Base-by-base conservation (phyloP, 2,329 filamentous ascomycete genomes). In the Fusarium sororula region DNA sequence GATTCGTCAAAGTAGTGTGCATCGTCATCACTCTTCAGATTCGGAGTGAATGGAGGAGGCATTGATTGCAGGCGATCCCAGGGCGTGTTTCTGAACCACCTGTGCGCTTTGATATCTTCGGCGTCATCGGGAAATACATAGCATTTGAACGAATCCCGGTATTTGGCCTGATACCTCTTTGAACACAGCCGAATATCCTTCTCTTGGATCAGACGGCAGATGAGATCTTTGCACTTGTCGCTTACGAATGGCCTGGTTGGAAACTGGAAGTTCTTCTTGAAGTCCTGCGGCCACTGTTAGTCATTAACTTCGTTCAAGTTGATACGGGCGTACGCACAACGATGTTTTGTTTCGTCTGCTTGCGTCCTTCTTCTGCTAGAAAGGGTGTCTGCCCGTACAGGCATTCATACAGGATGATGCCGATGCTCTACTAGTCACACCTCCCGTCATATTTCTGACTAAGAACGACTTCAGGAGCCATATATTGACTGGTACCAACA, bases 361-460 rank as follows among this genome's bases (percentile, higher is more conserved):
- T 90, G 15, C 95, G 89, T 50, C 86, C 90, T 72, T 94, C 92
- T 54, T 96, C 93, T 22, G 93, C 90, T 59, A 95, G 90, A 81
- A 98, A 98, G 0, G 96, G 96, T 1, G 96, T 98, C 70, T 92
- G 93, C 2, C 96, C 96, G 80, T 96, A 98, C 4, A 98, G 86
- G 78, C 96, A 98, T 87, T 98, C 96, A 79, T 94, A 98, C 64
- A 98, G 83, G 79, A 98, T 98, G 79, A 98, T 91, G 60, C 95
- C 96, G 76, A 98, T 90, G 83, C 95, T 98, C 96, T 94, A 98
- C 94, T 90, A 98, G 83, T 98, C 96, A 83, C 96, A 98, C 79
- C 96, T 89, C 37, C 94, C 96, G 83, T 98, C 96, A 81, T 98
- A 98, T 42, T 88, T 84, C 55, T 94, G 89, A 35, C 95, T 94